A percentile compares a stretch with the other conserved stretches of the same genome.
phyloP scores from a whole-genome alignment of 1,139 yeast species.

The Lodderomyces beijingensis region DNA sequence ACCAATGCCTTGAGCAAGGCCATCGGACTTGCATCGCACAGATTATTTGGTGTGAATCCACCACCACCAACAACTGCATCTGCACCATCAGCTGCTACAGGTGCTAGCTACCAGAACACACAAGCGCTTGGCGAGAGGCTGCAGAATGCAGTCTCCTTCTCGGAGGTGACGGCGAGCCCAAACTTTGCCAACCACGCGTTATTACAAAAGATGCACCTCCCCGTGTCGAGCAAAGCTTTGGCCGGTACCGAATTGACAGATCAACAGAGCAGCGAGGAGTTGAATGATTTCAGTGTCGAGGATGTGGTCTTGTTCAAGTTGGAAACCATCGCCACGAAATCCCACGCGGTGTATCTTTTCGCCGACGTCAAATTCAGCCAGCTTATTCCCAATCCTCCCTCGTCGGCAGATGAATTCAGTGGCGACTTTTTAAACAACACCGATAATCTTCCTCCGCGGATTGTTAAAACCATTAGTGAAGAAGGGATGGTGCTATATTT shows the following conservation, averaged over 20 bases:
- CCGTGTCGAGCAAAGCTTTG: slow-evolving; percentile 17
- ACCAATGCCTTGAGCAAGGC: slow-evolving; percentile 88
- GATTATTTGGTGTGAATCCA: slow-evolving; percentile 59
- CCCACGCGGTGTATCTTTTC: slow-evolving; percentile 81
- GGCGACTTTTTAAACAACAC: slow-evolving; percentile 37
- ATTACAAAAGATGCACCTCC: slow-evolving; percentile 33
- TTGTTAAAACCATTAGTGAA: slow-evolving; percentile 61
- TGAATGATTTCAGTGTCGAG: slow-evolving; percentile 16
- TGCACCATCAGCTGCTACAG: slow-evolving; percentile 7
- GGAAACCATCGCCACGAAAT: slow-evolving; percentile 80
- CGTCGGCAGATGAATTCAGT: slow-evolving; percentile 40
- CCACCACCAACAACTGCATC: slow-evolving; percentile 9
- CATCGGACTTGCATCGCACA: slow-evolving; percentile 79
- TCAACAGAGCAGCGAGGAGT: slow-evolving; percentile 1
- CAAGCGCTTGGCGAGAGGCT: not conserved
- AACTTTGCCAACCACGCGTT: slow-evolving; percentile 33
- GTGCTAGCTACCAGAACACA: not conserved
- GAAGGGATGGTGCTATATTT: slow-evolving; percentile 86
- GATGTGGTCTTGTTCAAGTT: slow-evolving; percentile 44
- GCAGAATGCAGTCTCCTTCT: slow-evolving; percentile 1
- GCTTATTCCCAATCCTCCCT: slow-evolving; percentile 73
- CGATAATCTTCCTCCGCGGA: slow-evolving; percentile 54
- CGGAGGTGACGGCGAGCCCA: slow-evolving; percentile 20
- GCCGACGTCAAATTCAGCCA: slow-evolving; percentile 91
- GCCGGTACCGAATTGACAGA: slow-evolving; percentile 11